Evolutionary conservation across 495 filamentous ascomycete species (phyloP), one percentile per base, ranked within the genome.

Genomic region (Parathielavia hyrcaniae): DNA sequence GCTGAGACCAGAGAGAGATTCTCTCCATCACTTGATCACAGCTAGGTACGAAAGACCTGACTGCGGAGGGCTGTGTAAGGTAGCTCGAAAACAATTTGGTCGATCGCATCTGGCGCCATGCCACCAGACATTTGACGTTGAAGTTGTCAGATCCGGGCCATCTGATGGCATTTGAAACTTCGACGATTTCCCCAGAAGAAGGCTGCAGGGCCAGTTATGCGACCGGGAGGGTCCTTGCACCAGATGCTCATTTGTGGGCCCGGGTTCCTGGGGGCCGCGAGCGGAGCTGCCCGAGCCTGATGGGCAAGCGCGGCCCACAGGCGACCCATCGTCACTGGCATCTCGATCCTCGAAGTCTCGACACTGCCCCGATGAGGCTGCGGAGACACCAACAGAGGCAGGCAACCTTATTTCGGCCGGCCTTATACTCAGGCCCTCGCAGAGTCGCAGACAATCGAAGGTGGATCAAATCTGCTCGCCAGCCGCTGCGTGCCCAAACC

Each of bases 401-500:
- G 6, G 26, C 26, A 30, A 30, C 2, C 26, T 30, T 30, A 30
- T 3, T 30, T 30, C 26, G 26, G 26, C 26, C 26, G 26, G 26
- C 26, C 26, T 30, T 30, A 30, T 30, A 30, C 6, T 30, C 26
- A 30, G 26, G 26, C 26, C 26, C 26, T 30, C 26, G 26, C 26
- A 30, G 26, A 30, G n/a, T n/a, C n/a, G n/a, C n/a, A n/a, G n/a
- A n/a, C n/a, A n/a, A n/a, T n/a, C n/a, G 2, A 36, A 5, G 17
- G 16, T 20, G 32, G 17, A 17, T 20, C 34, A 39, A 44, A 14
- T 35, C 26, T 51, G 38, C 2, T 12, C 20, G 23, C 17, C 54
- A 53, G 55, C 60, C 60, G 54, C 60, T 35, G 55, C 45, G 34
- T 53, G 53, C 41, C 50, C 6, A 16, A 50, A 44, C 50, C 41